phyloP scores from a whole-genome alignment of 257 asterid genomes.

The Rubia yunnanensis region DNA sequence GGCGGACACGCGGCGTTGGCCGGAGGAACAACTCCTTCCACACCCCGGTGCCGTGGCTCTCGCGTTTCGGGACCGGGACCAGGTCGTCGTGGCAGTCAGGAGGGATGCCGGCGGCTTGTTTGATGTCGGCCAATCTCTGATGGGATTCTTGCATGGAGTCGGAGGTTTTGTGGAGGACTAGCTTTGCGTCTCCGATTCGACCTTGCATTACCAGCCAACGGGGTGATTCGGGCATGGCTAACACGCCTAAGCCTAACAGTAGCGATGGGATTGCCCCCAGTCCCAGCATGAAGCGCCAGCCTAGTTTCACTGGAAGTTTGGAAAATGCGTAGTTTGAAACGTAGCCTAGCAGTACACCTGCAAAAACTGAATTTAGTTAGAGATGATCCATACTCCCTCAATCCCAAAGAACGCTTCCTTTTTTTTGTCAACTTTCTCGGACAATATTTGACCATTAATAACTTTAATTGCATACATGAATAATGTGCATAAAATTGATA shows the following conservation, averaged over 20 bases:
- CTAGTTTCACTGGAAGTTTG: slow-evolving; percentile 9
- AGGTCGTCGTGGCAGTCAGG: not conserved
- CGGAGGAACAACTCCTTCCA: slow-evolving; percentile 22
- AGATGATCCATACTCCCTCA: too few species aligned
- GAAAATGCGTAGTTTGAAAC: slow-evolving; percentile 15
- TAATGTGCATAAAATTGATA: too few species aligned
- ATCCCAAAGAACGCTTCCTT: too few species aligned
- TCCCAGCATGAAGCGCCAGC: slow-evolving; percentile 24
- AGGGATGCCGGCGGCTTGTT: slow-evolving; percentile 17
- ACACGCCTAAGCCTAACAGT: slow-evolving; percentile 9
- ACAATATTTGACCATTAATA: too few species aligned
- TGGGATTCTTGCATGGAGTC: slow-evolving; percentile 15
- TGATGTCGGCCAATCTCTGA: slow-evolving; percentile 10
- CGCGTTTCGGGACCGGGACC: not conserved
- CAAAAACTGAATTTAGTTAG: not conserved
- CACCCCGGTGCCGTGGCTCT: not conserved
- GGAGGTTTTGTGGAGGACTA: slow-evolving; percentile 14
- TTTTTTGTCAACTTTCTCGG: too few species aligned
- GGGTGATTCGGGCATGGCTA: slow-evolving; percentile 22
- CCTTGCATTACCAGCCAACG: slow-evolving; percentile 24
- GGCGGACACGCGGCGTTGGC: slow-evolving; percentile 18
- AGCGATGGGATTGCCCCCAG: slow-evolving; percentile 14
- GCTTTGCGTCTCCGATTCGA: slow-evolving; percentile 15
- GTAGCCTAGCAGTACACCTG: slow-evolving; percentile 18
- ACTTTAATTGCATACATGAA: too few species aligned